Evolutionary conservation across 2,329 filamentous ascomycete species (phyloP).

Genomic region (Microsporum ferrugineum): DNA sequence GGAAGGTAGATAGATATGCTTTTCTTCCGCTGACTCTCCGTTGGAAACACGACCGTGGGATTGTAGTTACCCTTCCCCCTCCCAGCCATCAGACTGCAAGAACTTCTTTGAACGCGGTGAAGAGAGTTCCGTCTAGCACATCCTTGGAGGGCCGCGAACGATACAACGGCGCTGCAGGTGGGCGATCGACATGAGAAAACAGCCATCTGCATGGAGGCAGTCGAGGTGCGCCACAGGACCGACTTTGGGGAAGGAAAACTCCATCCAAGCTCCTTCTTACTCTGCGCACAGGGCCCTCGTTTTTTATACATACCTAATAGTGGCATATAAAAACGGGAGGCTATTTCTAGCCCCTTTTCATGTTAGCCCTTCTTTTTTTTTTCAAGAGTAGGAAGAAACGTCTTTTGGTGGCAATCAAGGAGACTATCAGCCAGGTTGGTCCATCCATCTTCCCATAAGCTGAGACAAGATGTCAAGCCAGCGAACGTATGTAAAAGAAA

Average conservation of each 20-base stretch:
- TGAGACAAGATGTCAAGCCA: background rate
- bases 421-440: background rate
- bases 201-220: background rate
- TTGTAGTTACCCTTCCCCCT: background rate
- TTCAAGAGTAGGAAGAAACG: background rate
- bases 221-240: background rate
- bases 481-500: background rate
- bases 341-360: background rate
- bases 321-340: background rate
- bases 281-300: background rate
- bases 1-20: background rate
- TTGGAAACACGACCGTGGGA: background rate
- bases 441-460: background rate
- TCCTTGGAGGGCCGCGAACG: background rate
- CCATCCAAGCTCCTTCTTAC: background rate
- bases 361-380: background rate
- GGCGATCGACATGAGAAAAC: background rate
- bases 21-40: background rate
- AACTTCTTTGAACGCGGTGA: background rate
- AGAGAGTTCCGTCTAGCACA: background rate
- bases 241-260: background rate
- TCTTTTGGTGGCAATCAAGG: background rate
- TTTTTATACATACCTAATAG: background rate
- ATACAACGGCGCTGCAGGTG: constrained; percentile 3
- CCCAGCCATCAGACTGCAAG: background rate